A percentile compares a stretch with the other conserved stretches of the same genome.
Evolutionary conservation across 2,329 filamentous ascomycete genomes (phyloP).

Genomic region (Lasiodiplodia theobromae): DNA sequence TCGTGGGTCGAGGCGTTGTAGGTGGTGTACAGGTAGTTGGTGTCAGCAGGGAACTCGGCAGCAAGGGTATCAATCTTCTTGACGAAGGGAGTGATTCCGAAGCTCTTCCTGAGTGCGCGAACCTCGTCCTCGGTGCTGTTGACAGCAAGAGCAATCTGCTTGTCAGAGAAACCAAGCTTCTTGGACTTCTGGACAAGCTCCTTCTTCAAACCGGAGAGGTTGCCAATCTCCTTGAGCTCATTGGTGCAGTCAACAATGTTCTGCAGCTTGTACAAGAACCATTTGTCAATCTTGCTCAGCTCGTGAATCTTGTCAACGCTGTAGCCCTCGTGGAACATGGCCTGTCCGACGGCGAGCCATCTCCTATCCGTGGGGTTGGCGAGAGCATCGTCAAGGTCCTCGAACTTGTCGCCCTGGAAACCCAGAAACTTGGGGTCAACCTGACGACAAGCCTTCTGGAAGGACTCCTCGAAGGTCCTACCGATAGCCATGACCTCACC

Average conservation of each 20-base stretch:
- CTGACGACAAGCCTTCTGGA: conserved; percentile 98
- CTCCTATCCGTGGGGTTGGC: conserved; percentile 93
- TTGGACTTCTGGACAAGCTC: conserved; percentile 90
- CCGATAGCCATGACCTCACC: conserved; percentile 99
- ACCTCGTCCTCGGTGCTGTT: conserved; percentile 89
- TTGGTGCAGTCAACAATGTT: conserved; percentile 93
- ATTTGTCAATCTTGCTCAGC: conserved; percentile 98
- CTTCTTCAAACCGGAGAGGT: conserved; percentile 83
- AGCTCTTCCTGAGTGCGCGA: conserved; percentile 80
- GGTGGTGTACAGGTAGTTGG: conserved; percentile 96
- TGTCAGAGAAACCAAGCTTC: conserved; percentile 97
- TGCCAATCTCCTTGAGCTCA: conserved; percentile 84
- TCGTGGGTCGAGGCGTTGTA: conserved; percentile 97
- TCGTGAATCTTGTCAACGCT: conserved; percentile 90
- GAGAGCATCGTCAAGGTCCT: conserved; percentile 87
- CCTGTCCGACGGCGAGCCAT: conserved; percentile 97
- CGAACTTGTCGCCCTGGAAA: conserved; percentile 95
- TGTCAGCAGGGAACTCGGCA: conserved; percentile 93
- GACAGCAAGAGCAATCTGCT: conserved; percentile 88
- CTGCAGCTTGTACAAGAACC: conserved; percentile 98
- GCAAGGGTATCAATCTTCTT: conserved; percentile 99
- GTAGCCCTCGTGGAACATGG: conserved; percentile 97
- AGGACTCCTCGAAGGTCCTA: conserved; percentile 96
- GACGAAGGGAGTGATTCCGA: conserved; percentile 92
- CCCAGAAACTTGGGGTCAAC: conserved; percentile 92